Conservation (phyloP, 1,139 yeast species). For the Hyphopichia fennica region DNA sequence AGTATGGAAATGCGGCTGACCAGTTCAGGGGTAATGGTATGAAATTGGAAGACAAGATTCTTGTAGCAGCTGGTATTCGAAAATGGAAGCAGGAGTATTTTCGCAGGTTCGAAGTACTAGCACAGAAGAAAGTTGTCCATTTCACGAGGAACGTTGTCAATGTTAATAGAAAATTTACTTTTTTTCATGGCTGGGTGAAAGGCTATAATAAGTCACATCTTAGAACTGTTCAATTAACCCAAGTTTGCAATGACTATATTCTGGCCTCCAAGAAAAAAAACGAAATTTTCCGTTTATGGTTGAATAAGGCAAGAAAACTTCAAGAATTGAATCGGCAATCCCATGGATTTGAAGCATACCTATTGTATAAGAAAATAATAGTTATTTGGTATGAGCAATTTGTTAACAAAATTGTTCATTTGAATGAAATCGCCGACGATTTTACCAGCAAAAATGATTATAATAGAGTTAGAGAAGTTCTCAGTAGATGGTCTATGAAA, state of each 20-base stretch:
- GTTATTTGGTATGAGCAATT: conserved; percentile 38
- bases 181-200: conserved; percentile 23
- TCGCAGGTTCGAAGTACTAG: conserved; percentile 13
- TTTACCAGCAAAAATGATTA: conserved; percentile 29
- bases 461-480: conserved; percentile 19
- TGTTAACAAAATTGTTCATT: conserved; percentile 19
- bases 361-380: conserved; percentile 28
- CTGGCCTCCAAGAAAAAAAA: conserved; percentile 9
- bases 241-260: conserved; percentile 12
- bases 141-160: conserved; percentile 12
- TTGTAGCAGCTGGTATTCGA: conserved; percentile 6
- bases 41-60: background rate
- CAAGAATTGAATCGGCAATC: conserved; percentile 13
- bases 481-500: conserved; percentile 43
- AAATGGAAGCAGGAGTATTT: conserved; percentile 21
- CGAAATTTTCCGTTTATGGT: conserved; percentile 15
- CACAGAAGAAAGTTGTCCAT: conserved; percentile 14
- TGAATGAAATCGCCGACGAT: conserved; percentile 32
- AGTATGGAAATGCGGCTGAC: conserved; percentile 4
- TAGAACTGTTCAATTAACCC: conserved; percentile 12
- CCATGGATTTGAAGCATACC: conserved; percentile 18
- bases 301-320: conserved; percentile 5
- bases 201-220: conserved; percentile 15
- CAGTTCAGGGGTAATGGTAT: background rate
- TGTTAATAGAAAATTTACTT: conserved; percentile 12